phyloP scores from a whole-genome alignment of 208 protist genomes.

The Acanthamoeba polyphaga region DNA sequence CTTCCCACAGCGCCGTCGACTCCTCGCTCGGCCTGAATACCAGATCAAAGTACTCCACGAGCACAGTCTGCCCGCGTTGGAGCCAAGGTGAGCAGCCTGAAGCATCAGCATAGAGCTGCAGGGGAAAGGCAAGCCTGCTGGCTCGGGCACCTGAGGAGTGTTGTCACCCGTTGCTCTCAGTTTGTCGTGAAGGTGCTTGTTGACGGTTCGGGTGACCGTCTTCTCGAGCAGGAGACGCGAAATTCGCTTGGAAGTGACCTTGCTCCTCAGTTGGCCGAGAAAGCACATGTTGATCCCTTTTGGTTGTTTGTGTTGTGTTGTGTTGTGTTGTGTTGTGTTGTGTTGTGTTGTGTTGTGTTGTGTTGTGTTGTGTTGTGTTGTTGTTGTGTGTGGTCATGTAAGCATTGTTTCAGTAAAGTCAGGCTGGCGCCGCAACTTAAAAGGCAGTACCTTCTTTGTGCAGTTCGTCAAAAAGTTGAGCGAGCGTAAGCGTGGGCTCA shows the following conservation, averaged over 20 bases:
- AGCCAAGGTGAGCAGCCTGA: background rate
- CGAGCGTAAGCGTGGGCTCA: background rate
- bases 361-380: too few relatives aligned
- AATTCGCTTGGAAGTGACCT: background rate
- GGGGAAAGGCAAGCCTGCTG: background rate
- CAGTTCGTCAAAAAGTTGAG: slow-evolving; percentile 9
- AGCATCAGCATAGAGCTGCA: too few relatives aligned
- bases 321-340: too few relatives aligned
- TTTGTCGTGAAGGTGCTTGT: background rate
- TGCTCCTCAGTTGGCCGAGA: background rate
- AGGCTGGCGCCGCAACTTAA: too few relatives aligned
- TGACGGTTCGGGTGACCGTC: background rate
- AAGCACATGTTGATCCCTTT: slow-evolving; percentile 48
- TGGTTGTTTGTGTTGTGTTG: background rate
- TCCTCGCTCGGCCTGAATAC: background rate
- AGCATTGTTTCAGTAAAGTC: background rate
- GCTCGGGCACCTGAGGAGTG: background rate
- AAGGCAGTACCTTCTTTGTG: background rate
- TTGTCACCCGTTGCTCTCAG: background rate
- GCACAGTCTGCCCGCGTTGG: background rate
- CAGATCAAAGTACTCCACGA: background rate
- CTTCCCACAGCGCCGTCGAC: background rate
- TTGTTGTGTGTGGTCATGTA: background rate
- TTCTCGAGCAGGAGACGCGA: background rate
- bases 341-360: too few relatives aligned